A percentile compares a stretch with the other conserved stretches of the same genome.
These are phyloP conservation scores for Phyllostachys edulis DNA, from an alignment of 176 grass and related monocot genomes.

Conservation along the genomic window DNA sequence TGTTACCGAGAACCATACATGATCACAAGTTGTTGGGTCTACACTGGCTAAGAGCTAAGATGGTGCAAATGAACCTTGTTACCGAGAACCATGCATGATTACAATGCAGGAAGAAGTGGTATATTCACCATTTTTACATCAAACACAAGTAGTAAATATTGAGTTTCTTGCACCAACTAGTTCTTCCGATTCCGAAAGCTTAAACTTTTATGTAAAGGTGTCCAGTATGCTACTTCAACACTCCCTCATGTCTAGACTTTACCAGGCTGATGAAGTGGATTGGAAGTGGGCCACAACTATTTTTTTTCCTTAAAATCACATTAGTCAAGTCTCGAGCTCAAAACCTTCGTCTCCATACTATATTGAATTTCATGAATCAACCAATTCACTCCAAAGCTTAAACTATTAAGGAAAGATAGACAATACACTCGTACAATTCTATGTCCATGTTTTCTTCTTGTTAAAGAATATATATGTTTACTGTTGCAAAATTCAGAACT, in stretches of 20 bases:
- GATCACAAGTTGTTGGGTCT: too few relatives aligned
- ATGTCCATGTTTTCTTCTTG: neutral
- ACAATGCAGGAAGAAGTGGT: neutral
- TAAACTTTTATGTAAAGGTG: accelerated
- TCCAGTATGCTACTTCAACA: too few relatives aligned
- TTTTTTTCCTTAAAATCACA: neutral
- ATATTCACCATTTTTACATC: neutral
- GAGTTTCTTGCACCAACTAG: accelerated
- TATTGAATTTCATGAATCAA: neutral
- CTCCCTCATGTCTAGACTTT: too few relatives aligned
- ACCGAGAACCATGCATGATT: neutral
- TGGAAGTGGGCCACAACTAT: neutral
- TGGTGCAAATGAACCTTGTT: too few relatives aligned
- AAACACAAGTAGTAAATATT: neutral
- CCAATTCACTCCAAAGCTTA: too few relatives aligned
- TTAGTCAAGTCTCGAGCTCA: neutral
- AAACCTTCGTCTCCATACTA: neutral
- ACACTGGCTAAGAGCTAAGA: too few relatives aligned
- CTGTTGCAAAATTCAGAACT: neutral
- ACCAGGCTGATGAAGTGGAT: too few relatives aligned
- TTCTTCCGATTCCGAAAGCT: neutral
- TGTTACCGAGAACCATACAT: too few relatives aligned
- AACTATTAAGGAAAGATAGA: too few relatives aligned
- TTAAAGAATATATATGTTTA: neutral
- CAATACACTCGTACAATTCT: neutral